These are phyloP conservation scores for Alternaria angustiovoidea DNA, from an alignment of 2,329 filamentous ascomycete genomes.

Conservation along the genomic window DNA sequence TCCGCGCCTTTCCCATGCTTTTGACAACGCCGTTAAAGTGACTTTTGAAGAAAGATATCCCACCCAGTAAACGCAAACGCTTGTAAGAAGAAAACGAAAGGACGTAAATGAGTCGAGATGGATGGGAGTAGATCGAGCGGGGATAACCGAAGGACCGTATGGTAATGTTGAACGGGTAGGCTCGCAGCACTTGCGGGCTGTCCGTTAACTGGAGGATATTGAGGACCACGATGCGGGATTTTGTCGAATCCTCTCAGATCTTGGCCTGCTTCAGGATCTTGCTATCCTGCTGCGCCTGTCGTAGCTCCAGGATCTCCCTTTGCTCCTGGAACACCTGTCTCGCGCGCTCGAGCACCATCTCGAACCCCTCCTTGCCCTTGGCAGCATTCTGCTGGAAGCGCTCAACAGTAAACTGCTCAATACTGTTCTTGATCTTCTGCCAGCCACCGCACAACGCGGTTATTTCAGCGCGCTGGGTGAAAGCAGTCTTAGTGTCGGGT, in stretches of 20 bases:
- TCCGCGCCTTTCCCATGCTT: conserved; percentile 19
- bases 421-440: conserved; percentile 95
- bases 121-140: neutral
- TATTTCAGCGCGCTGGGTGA: conserved; percentile 89
- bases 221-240: no score
- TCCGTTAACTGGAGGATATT: neutral
- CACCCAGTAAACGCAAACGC: conserved; percentile 2
- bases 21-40: conserved; percentile 14
- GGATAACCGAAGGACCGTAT: neutral
- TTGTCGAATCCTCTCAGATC: conserved; percentile 44
- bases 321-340: conserved; percentile 91
- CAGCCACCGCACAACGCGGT: conserved; percentile 95
- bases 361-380: conserved; percentile 93
- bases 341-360: conserved; percentile 93
- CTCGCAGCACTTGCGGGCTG: conserved; percentile 9
- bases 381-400: conserved; percentile 90
- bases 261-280: conserved; percentile 43
- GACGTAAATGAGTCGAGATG: conserved; percentile 11
- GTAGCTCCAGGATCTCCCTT: conserved; percentile 66
- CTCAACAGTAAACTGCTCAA: conserved; percentile 89
- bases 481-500: conserved; percentile 72
- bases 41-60: conserved; percentile 4
- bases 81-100: neutral
- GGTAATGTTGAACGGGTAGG: neutral
- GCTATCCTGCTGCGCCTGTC: conserved; percentile 55